A percentile compares a stretch with the other conserved stretches of the same genome.
phyloP scores from a whole-genome alignment of 192 early-diverging fungal species.

The Jimgerdemannia flammicorona region DNA sequence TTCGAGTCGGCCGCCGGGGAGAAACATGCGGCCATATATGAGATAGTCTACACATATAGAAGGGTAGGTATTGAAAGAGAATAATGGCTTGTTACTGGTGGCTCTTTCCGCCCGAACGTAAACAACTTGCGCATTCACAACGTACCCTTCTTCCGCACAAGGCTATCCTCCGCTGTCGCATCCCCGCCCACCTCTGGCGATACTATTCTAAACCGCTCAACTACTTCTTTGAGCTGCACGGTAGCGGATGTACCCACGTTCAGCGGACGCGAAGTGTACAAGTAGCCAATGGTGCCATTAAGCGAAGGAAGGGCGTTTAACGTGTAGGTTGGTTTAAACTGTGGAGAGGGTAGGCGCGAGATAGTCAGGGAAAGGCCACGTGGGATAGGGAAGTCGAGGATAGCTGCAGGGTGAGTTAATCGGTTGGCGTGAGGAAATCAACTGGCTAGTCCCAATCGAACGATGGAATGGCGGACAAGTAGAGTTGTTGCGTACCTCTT shows the following conservation, averaged over 20 bases:
- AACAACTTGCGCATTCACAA: no score
- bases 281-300: conserved; percentile 69
- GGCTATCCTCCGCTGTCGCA: neutral
- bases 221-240: conserved; percentile 44
- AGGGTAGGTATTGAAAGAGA: neutral
- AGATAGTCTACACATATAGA: conserved; percentile 43
- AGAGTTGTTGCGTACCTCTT: conserved; percentile 33
- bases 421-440: neutral
- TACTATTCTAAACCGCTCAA: conserved; percentile 44
- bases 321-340: conserved; percentile 74
- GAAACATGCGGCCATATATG: conserved; percentile 69
- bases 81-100: no score
- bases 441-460: neutral
- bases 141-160: neutral
- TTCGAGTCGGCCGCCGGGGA: conserved; percentile 65
- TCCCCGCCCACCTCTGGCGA: neutral
- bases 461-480: neutral
- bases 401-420: conserved; percentile 27
- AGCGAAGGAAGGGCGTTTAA: conserved; percentile 56
- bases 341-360: conserved; percentile 70
- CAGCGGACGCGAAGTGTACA: conserved; percentile 75
- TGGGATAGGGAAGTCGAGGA: conserved; percentile 84
- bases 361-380: conserved; percentile 65
- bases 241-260: conserved; percentile 48
- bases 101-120: no score